Base-by-base conservation (phyloP, 208 protist genomes). In the Lotmaria passim region DNA sequence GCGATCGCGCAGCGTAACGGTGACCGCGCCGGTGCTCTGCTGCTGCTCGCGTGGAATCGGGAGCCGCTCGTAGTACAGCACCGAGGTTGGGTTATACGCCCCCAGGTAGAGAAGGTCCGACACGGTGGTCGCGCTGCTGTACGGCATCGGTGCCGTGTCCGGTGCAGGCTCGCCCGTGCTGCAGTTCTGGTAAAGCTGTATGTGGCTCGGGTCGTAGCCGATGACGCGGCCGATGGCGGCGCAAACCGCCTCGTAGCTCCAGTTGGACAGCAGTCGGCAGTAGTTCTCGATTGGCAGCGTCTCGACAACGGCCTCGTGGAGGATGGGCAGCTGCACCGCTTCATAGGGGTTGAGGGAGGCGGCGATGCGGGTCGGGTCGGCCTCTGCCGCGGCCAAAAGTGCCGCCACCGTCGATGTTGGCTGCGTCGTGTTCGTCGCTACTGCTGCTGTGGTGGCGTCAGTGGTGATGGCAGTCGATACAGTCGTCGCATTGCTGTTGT, bases 211-310 rank as follows among this genome's bases (percentile, higher is more conserved):
- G 52, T 89, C 77, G 31, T 61, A 63, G 30, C 53, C 75, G 34
- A 78, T 57, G 10, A 28, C 21, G 41, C 65, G 68, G 10, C 73
- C 78, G 55, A 90, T 77, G 0, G 69, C 67, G 36, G 86, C 79
- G 63, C 87, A 90, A 11, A 85, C 70, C 15, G 76, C 75, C 44
- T 84, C 83, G 68, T 86, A 88, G 34, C 26, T 64, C 84, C 79
- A 89, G 24, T 55, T 60, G 7, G 58, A 70, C 23, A 79, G 52
- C 69, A 87, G 78, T n/a, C 69, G 53, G 33, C 72, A 77, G 30
- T 52, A 53, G 31, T 76, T 52, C 58, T 78, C 77, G 19, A 39
- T 56, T 12, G 69, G 60, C 19, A 69, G 67, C 55, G 47, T 44
- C 52, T 66, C 31, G 21, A 73, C 61, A 15, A 78, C 46, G 1